Conservation (phyloP, 257 asterid species). For the Perilla frutescens region DNA sequence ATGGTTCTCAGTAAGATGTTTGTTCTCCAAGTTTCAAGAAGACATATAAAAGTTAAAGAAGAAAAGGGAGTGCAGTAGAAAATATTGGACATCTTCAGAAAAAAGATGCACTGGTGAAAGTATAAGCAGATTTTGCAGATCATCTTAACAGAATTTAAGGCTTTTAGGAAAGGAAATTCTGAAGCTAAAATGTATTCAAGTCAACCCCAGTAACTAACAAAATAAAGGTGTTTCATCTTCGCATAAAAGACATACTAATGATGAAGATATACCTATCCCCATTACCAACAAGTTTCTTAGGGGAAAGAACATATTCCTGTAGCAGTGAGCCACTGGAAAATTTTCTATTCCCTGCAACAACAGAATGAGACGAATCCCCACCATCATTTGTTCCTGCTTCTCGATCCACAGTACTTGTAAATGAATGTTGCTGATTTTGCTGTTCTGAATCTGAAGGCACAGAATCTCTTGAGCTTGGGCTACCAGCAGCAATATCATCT, state of each 20-base stretch:
- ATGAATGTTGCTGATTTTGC: conserved; percentile 44
- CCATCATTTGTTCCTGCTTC: conserved; percentile 56
- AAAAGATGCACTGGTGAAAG: conserved; percentile 5
- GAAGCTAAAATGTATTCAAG: conserved; percentile 8
- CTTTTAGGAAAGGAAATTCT: conserved; percentile 10
- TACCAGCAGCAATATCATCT: conserved; percentile 64
- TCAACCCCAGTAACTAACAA: conserved; percentile 15
- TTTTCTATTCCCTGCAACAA: conserved; percentile 55
- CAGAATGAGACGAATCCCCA: conserved; percentile 54
- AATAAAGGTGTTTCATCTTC: not conserved
- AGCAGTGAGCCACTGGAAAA: conserved; percentile 61
- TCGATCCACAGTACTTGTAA: conserved; percentile 43
- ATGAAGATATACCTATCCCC: conserved; percentile 69
- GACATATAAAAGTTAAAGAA: not conserved
- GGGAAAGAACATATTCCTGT: conserved; percentile 64
- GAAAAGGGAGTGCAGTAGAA: not conserved
- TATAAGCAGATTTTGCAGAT: conserved; percentile 10
- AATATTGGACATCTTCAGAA: not conserved
- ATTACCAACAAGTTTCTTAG: conserved; percentile 59
- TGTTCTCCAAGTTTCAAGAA: conserved; percentile 15
- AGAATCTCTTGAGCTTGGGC: conserved; percentile 70
- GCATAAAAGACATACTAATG: conserved; percentile 7
- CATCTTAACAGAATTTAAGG: not conserved
- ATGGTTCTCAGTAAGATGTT: not conserved
- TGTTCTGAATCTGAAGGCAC: conserved; percentile 57